Evolutionary conservation across 2,329 filamentous ascomycete species (phyloP), one percentile per base, ranked within the genome.

Genomic region (Colletotrichum gigasporum): DNA sequence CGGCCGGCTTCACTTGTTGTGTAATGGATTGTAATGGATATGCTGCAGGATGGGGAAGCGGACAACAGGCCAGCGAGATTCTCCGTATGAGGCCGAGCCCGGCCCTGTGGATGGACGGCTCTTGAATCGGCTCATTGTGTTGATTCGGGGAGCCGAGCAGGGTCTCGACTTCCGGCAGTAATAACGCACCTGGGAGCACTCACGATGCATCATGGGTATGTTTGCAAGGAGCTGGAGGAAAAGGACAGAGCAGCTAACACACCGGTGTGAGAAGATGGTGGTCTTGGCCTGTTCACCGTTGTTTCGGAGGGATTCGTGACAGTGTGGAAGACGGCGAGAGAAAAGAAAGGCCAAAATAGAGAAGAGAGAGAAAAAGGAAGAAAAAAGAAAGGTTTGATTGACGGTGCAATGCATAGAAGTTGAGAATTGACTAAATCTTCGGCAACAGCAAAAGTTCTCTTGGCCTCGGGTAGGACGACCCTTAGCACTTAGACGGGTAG

Each of bases 381-480:
- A 32, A 52, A 52, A 59, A 34, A 32, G 54, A 22, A 60, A 63
- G 9, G 55, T 42, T 44, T 58, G 44, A 58, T 58, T 58, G 52
- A 58, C 20, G 39, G 30, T 28, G 39, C 16, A 32, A 30, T 59
- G 55, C 39, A 32, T 34, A 52, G 54, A 63, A 63, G 55, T 60
- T 63, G 60, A 63, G 45, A 63, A 28, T 45, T 63, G 60, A 63
- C 47, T 30, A 59, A 20, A 52, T 58, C 34, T 39, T 58, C 35
- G 24, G 34, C 34, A 34, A 28, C 24, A 32, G 20, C 10, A n/a
- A n/a, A n/a, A n/a, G n/a, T n/a, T n/a, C n/a, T n/a, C n/a, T n/a
- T n/a, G n/a, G n/a, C n/a, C n/a, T n/a, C n/a, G n/a, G n/a, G n/a
- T n/a, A n/a, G n/a, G n/a, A n/a, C n/a, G n/a, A n/a, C n/a, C n/a